Evolutionary conservation across 129 eudicot species (phyloP), one percentile per base, ranked within the genome.

Genomic region (Chrysanthemum lavandulifolium): DNA sequence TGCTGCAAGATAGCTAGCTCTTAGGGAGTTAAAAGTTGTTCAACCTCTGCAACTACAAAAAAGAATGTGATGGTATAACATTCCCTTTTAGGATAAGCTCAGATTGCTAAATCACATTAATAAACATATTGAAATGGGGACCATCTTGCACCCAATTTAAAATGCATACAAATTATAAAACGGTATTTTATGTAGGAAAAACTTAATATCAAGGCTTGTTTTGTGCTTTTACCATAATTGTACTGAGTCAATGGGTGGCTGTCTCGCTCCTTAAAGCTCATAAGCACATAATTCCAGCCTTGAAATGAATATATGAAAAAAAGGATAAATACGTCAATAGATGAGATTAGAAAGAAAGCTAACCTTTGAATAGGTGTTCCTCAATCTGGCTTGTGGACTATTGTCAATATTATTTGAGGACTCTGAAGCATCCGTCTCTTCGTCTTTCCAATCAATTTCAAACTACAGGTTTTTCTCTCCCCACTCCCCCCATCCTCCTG

Each of bases 371-470:
- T 33, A 89, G 86, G 19, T 86, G 82, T 4, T 86, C 91, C 59
- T 86, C 96, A 2, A 83, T 79, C 72, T 80, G 74, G 80, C 77
- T 65, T n/a, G 74, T 56, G 61, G 86, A 77, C 73, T 80, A 67
- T 23, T 67, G 40, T 79, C 76, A 40, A 51, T 72, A 67, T 65
- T 81, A 67, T 52, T 75, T 53, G 71, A 55, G 70, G 77, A 62
- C 55, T 50, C 60, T 13, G 73, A 21, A 71, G 62, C 75, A 49
- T 73, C 82, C 6, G 53, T 75, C 60, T 84, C 91, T 36, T 36
- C 45, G 64, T 62, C 83, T 56, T 87, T 90, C 95, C 88, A 85
- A 43, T 82, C 92, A 80, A 95, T 89, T 79, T 87, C 95, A 72
- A 80, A 87, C 73, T 87, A 86, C 76, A 85, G 65, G 73, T 92